Conservation (phyloP, 208 protist genomes). For the Lotmaria passim region DNA sequence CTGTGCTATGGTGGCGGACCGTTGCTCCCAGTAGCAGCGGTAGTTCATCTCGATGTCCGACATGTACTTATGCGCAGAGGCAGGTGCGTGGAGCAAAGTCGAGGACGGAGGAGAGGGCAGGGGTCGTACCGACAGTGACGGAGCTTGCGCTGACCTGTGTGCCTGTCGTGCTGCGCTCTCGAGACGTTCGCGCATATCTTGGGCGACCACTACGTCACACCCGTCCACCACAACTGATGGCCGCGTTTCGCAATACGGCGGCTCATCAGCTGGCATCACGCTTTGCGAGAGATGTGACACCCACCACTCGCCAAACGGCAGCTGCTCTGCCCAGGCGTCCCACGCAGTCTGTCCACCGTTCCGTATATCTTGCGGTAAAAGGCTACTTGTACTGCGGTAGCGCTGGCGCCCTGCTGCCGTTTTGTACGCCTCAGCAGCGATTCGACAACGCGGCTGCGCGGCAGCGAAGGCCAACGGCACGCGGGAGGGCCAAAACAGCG, state of each 20-base stretch:
- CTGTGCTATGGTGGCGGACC: background rate
- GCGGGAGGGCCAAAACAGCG: constrained; percentile 4
- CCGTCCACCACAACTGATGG: background rate
- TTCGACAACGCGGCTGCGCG: constrained; percentile 19
- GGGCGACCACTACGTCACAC: no score
- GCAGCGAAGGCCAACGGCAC: constrained; percentile 12
- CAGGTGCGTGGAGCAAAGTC: background rate
- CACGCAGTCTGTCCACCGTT: constrained; percentile 1
- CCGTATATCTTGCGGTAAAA: no score
- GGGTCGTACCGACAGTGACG: background rate
- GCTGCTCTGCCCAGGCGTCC: constrained; percentile 16
- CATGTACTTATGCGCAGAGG: background rate
- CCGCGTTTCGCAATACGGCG: background rate
- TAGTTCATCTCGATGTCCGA: background rate
- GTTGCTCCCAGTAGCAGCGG: background rate
- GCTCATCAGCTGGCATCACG: constrained; percentile 11
- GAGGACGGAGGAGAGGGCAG: background rate
- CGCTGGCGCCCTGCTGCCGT: background rate
- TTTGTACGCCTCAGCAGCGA: constrained; percentile 8
- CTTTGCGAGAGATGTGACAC: constrained; percentile 16
- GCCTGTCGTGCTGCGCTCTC: no score
- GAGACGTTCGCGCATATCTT: no score
- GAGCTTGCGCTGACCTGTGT: no score
- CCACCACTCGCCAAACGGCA: constrained; percentile 26
- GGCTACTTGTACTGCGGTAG: background rate